These are phyloP conservation scores for Melampsora larici-populina DNA, from an alignment of 1,284 basidiomycete species.

Conservation along the genomic window DNA sequence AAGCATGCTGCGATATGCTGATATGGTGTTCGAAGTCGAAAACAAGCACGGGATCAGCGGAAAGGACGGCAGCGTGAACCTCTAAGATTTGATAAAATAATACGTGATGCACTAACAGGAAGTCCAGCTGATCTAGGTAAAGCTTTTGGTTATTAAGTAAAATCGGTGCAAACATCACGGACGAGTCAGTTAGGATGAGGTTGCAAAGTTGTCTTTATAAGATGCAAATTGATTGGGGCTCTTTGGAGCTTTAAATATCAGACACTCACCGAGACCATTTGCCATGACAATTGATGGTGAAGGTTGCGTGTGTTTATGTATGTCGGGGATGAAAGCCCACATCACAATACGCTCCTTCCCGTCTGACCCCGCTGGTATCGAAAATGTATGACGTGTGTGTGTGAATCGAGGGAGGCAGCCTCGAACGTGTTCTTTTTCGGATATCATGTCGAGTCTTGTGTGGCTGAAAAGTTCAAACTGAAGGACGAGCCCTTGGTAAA, in stretches of 20 bases:
- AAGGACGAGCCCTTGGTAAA: not conserved
- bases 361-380: constrained; percentile 22
- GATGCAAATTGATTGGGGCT: not conserved
- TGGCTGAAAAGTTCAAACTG: not conserved
- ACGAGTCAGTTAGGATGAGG: not conserved
- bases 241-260: not conserved
- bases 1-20: constrained; percentile 23
- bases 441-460: not conserved
- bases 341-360: constrained; percentile 22
- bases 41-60: not conserved
- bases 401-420: not conserved
- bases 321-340: constrained; percentile 27
- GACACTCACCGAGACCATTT: constrained; percentile 28
- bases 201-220: not conserved
- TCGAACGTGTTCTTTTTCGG: not conserved
- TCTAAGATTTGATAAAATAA: not conserved
- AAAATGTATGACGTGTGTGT: constrained; percentile 1
- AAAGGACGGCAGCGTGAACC: not conserved
- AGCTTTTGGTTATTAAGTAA: not conserved
- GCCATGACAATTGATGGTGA: constrained; percentile 28
- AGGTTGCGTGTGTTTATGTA: not conserved
- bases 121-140: constrained; percentile 33
- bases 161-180: not conserved
- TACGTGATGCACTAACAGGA: constrained; percentile 1
- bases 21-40: not conserved